These are phyloP conservation scores for Rusavskia elegans DNA, from an alignment of 495 filamentous ascomycete species.

Conservation along the genomic window DNA sequence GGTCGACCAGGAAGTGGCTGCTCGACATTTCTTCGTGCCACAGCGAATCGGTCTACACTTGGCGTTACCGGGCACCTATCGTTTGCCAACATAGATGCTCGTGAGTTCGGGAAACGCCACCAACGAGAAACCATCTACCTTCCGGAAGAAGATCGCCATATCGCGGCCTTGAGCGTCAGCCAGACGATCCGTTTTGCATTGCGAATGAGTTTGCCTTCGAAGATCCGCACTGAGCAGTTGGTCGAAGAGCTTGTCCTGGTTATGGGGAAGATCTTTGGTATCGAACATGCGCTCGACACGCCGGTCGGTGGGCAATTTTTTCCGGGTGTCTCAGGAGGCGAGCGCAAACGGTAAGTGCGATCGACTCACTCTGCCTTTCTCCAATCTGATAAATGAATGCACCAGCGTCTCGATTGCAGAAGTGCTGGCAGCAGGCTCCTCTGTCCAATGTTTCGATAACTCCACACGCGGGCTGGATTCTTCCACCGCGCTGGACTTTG, in stretches of 20 bases:
- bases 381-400: neutral
- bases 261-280: slow-evolving; percentile 77
- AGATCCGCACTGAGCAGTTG: slow-evolving; percentile 53
- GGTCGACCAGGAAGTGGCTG: slow-evolving; percentile 59
- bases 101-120: slow-evolving; percentile 39
- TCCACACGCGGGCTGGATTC: slow-evolving; percentile 71
- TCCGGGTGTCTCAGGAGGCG: slow-evolving; percentile 73
- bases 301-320: slow-evolving; percentile 67
- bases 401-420: slow-evolving; percentile 29
- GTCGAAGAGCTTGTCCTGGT: slow-evolving; percentile 53
- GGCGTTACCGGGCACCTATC: slow-evolving; percentile 60
- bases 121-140: slow-evolving; percentile 70
- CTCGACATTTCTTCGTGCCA: slow-evolving; percentile 59
- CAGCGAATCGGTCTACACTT: slow-evolving; percentile 21
- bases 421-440: slow-evolving; percentile 55
- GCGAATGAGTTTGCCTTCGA: slow-evolving; percentile 41
- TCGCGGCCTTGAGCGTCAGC: slow-evolving; percentile 64
- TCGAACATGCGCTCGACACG: slow-evolving; percentile 67
- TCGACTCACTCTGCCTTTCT: slow-evolving; percentile 45
- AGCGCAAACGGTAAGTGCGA: slow-evolving; percentile 41
- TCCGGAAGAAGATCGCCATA: slow-evolving; percentile 65
- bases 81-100: slow-evolving; percentile 55
- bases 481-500: slow-evolving; percentile 58
- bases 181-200: slow-evolving; percentile 64
- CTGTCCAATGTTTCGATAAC: slow-evolving; percentile 71